Evolutionary conservation across 805 yeast species (phyloP).

Genomic region (Kazachstania africana): DNA sequence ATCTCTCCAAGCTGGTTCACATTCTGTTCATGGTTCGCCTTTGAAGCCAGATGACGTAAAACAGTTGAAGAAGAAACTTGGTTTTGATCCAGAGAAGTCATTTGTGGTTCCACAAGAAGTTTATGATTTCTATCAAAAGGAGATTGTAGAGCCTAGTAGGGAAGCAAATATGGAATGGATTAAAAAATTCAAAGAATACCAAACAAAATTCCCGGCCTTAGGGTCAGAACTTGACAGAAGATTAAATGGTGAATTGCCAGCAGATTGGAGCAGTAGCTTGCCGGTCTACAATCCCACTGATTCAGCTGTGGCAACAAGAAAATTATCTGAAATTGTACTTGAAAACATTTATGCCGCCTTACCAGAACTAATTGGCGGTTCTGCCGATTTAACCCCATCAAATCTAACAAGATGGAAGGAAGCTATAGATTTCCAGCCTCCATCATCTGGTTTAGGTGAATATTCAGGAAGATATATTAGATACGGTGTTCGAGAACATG

Average conservation of each 20-base stretch:
- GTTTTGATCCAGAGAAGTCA: conserved; percentile 75
- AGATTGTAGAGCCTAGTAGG: conserved; percentile 49
- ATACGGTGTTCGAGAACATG: conserved; percentile 98
- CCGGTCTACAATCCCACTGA: conserved; percentile 75
- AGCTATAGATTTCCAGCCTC: conserved; percentile 89
- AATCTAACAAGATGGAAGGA: conserved; percentile 82
- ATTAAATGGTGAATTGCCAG: conserved; percentile 66
- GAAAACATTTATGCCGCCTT: conserved; percentile 45
- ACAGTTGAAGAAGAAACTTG: conserved; percentile 72
- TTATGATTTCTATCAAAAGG: conserved; percentile 47
- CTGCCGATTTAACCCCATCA: conserved; percentile 96
- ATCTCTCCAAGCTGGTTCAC: conserved; percentile 73
- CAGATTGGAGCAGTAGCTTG: conserved; percentile 62
- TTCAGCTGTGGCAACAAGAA: conserved; percentile 84
- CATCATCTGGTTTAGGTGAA: conserved; percentile 65
- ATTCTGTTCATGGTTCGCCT: conserved; percentile 93
- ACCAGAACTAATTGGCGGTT: conserved; percentile 94
- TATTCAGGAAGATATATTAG: conserved; percentile 89
- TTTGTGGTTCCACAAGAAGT: conserved; percentile 80
- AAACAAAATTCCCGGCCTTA: conserved; percentile 57
- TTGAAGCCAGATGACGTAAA: conserved; percentile 84
- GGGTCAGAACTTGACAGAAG: conserved; percentile 77
- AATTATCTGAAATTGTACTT: conserved; percentile 76
- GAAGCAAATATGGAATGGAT: conserved; percentile 69
- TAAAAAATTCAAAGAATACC: conserved; percentile 46